phyloP scores from a whole-genome alignment of 306 rosid genomes.

The cucumber (Cucumis sativus) region Cucumber_9930_V3 NC_026660.2:5806501-5807000 shows the following conservation, averaged over 20 bases:
- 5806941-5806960: too few relatives aligned
- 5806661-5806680: not conserved
- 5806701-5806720: not conserved
- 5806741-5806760: not conserved
- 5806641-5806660: not conserved
- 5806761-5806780: constrained; percentile 71
- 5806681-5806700: not conserved
- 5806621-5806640: not conserved
- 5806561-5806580: not conserved
- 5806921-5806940: too few relatives aligned
- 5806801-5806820: constrained; percentile 69
- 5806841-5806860: constrained; percentile 49
- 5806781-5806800: constrained; percentile 79
- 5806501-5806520: too few relatives aligned
- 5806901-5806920: not conserved
- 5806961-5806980: not conserved
- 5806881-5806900: not conserved
- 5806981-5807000: too few relatives aligned
- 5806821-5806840: constrained; percentile 85
- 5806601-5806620: not conserved
- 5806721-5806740: not conserved
- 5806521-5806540: not conserved
- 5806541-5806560: not conserved
- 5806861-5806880: not conserved
- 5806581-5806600: not conserved